Base-by-base conservation (phyloP, 1,139 yeast species). In the Taiozyma sp. region DNA sequence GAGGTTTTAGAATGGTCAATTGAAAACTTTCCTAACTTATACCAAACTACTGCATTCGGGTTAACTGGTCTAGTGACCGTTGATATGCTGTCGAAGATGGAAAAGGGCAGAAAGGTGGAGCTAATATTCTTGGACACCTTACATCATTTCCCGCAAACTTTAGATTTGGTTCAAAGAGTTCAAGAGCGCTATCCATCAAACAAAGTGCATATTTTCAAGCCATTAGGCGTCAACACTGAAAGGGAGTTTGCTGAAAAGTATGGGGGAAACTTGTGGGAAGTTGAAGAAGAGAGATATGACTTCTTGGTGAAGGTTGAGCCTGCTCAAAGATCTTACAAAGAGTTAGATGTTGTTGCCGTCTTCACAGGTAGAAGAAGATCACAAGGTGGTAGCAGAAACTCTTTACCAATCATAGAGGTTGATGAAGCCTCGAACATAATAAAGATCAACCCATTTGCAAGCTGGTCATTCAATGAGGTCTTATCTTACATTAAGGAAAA, bases 21-120 rank as follows among this genome's bases (percentile, higher is more conserved):
- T 29, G 69, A 79, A 29, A 89, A 96, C 0, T 84, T 92, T 62
- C 97, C 97, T 6, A 77, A 82, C 39, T 73, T 93, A 36, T 91
- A 69, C 65, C 99, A 93, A 68, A 91, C 97, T 3, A 90, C 98
- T 0, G 98, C 98, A 2, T 90, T 92, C 70, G 99, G 99, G 0
- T 76, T 93, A 43, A 88, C 97, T 1, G 99, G 99, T 0, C 71
- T 92, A 53, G 96, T 87, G 27, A 91, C 93, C 14, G 74, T 89
- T 38, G 97, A 92, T 66, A 87, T 92, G 79, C 71, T 92, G 42
- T 76, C 87, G n/a, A 82, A 83, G 64, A 61, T 84, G 49, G 65
- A 42, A 52, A 65, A 14, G 75, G 77, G 59, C 76, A 45, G 51
- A 9, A 39, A 83, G 1, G 76, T 89, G 12, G 96, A 91, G 53